phyloP scores from a whole-genome alignment of 495 filamentous ascomycete genomes.

The Podospora tetraspora region DNA sequence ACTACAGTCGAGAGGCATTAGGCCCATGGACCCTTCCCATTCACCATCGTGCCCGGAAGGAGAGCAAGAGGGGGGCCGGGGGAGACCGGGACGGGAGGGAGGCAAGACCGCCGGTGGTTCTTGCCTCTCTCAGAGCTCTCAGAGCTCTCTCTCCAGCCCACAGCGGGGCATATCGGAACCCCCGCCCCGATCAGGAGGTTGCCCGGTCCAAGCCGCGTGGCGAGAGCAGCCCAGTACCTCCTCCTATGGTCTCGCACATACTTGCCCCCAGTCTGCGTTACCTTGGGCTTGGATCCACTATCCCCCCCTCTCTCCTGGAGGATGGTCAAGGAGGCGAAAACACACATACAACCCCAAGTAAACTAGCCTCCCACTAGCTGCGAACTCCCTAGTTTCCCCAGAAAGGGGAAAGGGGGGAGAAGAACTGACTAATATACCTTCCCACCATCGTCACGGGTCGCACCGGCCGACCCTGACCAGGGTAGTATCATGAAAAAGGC shows the following conservation, averaged over 20 bases:
- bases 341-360: background rate
- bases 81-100: too few relatives aligned
- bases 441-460: background rate
- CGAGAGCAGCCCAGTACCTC: background rate
- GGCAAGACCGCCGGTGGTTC: background rate
- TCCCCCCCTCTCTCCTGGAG: background rate
- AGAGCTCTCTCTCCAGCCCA: too few relatives aligned
- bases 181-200: too few relatives aligned
- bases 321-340: background rate
- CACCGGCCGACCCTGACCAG: background rate
- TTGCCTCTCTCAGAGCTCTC: background rate
- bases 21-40: too few relatives aligned
- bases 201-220: too few relatives aligned
- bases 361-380: background rate
- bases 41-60: too few relatives aligned
- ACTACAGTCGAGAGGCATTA: too few relatives aligned
- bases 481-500: background rate
- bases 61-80: too few relatives aligned
- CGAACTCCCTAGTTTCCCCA: background rate
- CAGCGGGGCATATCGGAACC: background rate
- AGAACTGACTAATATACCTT: background rate
- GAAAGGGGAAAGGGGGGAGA: background rate
- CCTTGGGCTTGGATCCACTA: too few relatives aligned
- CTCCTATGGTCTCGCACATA: background rate
- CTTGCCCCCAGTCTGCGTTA: too few relatives aligned